These are phyloP conservation scores for Penicillium sp. DNA, from an alignment of 2,329 filamentous ascomycete genomes.

Conservation along the genomic window DNA sequence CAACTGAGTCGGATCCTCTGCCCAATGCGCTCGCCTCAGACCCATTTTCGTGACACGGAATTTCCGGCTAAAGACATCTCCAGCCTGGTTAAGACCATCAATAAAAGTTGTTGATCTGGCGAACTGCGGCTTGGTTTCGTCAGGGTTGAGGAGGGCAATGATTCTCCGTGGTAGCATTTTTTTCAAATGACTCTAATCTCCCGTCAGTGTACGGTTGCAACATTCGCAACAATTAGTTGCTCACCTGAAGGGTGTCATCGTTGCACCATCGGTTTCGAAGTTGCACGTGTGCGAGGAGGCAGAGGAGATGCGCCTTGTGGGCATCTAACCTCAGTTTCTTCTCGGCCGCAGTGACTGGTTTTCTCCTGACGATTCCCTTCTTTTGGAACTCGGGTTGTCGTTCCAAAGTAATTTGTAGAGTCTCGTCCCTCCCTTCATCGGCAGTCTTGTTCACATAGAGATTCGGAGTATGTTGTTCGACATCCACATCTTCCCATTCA, in stretches of 20 bases:
- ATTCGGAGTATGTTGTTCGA: slow-evolving; percentile 31
- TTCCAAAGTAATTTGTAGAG: slow-evolving; percentile 36
- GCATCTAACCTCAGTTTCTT: slow-evolving; percentile 61
- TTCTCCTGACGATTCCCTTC: slow-evolving; percentile 36
- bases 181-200: slow-evolving; percentile 45
- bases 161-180: slow-evolving; percentile 61
- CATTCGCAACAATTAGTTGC: neutral
- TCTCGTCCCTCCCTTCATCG: slow-evolving; percentile 17
- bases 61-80: slow-evolving; percentile 59
- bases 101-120: slow-evolving; percentile 69
- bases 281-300: slow-evolving; percentile 70
- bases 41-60: slow-evolving; percentile 69
- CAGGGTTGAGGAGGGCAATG: slow-evolving; percentile 62
- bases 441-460: slow-evolving; percentile 14
- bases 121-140: slow-evolving; percentile 63
- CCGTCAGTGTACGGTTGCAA: slow-evolving; percentile 6
- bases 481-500: slow-evolving; percentile 59
- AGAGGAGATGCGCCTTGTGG: slow-evolving; percentile 84
- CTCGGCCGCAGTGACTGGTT: slow-evolving; percentile 51
- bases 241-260: slow-evolving; percentile 59
- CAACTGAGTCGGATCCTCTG: slow-evolving; percentile 58
- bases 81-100: slow-evolving; percentile 66
- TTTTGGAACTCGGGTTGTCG: slow-evolving; percentile 23
- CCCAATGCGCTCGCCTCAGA: slow-evolving; percentile 67
- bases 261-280: slow-evolving; percentile 87